Evolutionary conservation across 805 yeast species (phyloP).

Genomic region (baker's yeast (Saccharomyces cerevisiae)): DNA sequence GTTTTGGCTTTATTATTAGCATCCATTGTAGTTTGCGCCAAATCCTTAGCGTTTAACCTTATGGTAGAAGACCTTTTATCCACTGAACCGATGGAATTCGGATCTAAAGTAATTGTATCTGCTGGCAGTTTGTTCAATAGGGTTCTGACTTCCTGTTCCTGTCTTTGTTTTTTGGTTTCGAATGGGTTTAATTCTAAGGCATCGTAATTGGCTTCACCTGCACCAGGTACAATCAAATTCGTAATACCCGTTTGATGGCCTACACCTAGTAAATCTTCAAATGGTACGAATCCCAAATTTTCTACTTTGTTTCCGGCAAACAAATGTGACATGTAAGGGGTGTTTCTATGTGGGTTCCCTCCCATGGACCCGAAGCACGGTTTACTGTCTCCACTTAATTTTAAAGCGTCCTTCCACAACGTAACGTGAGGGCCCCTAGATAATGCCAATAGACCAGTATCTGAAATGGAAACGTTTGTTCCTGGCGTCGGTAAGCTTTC

Average conservation of each 20-base stretch:
- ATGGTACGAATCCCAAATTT: slow-evolving; percentile 73
- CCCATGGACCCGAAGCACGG: slow-evolving; percentile 41
- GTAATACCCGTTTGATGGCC: slow-evolving; percentile 75
- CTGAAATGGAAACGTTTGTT: slow-evolving; percentile 68
- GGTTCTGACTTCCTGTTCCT: slow-evolving; percentile 80
- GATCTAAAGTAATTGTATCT: slow-evolving; percentile 88
- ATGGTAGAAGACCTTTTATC: slow-evolving; percentile 57
- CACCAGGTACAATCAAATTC: slow-evolving; percentile 88
- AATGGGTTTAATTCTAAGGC: slow-evolving; percentile 89
- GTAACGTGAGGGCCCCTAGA: slow-evolving; percentile 95
- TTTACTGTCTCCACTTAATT: slow-evolving; percentile 33
- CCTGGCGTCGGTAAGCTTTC: slow-evolving; percentile 79
- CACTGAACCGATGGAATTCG: slow-evolving; percentile 75
- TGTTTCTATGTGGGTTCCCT: slow-evolving; percentile 32
- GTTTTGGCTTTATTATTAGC: slow-evolving; percentile 31
- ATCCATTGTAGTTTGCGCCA: slow-evolving; percentile 36
- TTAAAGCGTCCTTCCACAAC: slow-evolving; percentile 82
- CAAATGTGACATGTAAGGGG: slow-evolving; percentile 89
- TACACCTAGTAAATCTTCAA: slow-evolving; percentile 89
- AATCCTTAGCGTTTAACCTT: slow-evolving; percentile 56
- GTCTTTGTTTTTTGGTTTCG: slow-evolving; percentile 87
- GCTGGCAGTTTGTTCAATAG: slow-evolving; percentile 83
- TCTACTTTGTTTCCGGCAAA: slow-evolving; percentile 69
- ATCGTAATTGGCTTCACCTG: slow-evolving; percentile 97
- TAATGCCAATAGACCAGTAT: slow-evolving; percentile 77